Base-by-base conservation (phyloP, 164 flowering plant species). In the Piper longum region DNA sequence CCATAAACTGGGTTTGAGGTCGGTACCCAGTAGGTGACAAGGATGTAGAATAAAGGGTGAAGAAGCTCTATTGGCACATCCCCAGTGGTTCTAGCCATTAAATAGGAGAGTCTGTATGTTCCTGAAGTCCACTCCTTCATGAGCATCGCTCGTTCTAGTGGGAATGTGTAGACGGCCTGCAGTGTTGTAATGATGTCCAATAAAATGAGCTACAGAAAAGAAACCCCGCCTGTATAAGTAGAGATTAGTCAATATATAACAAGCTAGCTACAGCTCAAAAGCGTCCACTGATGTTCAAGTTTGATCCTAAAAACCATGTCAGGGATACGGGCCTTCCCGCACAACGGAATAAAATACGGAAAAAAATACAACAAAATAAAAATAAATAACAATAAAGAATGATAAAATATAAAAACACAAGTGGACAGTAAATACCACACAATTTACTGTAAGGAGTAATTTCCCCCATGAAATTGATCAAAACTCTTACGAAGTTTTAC, bases 11-110 rank as follows among this genome's bases (percentile, higher is more conserved):
- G 75, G 74, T 62, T 81, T 85, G 5, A 89, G 79, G 2, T 92
- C 95, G 2, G 81, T 84, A 86, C 86, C 83, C 82, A 87, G 51
- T 89, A 89, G 4, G 81, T 77, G 55, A 87, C 78, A 61, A 63
- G 67, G 43, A 80, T 54, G 57, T 78, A 87, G 3, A 74, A 12
- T 2, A 87, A 77, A 4, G 97, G 97, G 3, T 84, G 87, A 55
- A 79, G 72, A 4, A 89, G 88, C 65, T 82, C 89, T 88, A 89
- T 83, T 0, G 97, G 97, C 6, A 87, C 76, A 66, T 89, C 97
- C 0, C 82, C 81, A 0, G 75, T 62, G 0, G 64, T 74, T n/a
- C 74, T 63, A 4, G 97, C 68, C 69, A 89, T 70, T 79, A 85
- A 89, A 70, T 79, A 87, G 2, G 97, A 87, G n/a, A 89, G 87